phyloP scores from a whole-genome alignment of 2,329 filamentous ascomycete species.

The Diaporthe australafricana region DNA sequence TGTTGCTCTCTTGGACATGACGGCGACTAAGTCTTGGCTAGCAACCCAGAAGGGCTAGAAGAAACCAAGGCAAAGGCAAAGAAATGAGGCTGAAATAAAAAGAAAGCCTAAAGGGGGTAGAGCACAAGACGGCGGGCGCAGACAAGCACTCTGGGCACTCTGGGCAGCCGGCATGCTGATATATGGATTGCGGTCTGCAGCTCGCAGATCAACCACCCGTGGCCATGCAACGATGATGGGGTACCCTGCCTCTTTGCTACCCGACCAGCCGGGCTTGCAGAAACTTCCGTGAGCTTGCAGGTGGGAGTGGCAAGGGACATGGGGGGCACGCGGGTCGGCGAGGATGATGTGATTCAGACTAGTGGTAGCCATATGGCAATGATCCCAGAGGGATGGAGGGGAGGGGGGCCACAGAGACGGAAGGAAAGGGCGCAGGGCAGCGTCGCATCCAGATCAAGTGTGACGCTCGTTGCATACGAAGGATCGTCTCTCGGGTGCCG shows the following conservation, averaged over 20 bases:
- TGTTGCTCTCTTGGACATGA: conserved; percentile 19
- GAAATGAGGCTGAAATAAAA: conserved; percentile 6
- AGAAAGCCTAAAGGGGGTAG: neutral
- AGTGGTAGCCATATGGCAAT: conserved; percentile 32
- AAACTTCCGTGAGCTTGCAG: neutral
- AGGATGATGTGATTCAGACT: conserved; percentile 36
- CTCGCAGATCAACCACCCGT: conserved; percentile 1
- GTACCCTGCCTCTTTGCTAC: neutral
- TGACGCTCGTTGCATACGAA: neutral
- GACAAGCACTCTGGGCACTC: neutral
- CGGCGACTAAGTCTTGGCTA: conserved; percentile 7
- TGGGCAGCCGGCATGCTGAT: conserved; percentile 19
- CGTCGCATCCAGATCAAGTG: conserved; percentile 9
- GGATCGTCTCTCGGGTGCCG: conserved; percentile 2
- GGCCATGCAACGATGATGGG: conserved; percentile 12
- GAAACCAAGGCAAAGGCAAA: neutral
- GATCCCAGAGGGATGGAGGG: conserved; percentile 6
- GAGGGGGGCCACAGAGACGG: neutral
- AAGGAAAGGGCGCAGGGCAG: conserved; percentile 14
- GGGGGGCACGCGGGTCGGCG: conserved; percentile 22
- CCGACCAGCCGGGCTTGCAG: conserved; percentile 9
- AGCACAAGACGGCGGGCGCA: conserved; percentile 6
- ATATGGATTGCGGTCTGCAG: neutral
- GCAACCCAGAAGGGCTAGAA: conserved; percentile 5
- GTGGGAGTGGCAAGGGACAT: conserved; percentile 32